These are phyloP conservation scores for Fusarium fracticaudum DNA, from an alignment of 2,329 filamentous ascomycete genomes.

Conservation along the genomic window DNA sequence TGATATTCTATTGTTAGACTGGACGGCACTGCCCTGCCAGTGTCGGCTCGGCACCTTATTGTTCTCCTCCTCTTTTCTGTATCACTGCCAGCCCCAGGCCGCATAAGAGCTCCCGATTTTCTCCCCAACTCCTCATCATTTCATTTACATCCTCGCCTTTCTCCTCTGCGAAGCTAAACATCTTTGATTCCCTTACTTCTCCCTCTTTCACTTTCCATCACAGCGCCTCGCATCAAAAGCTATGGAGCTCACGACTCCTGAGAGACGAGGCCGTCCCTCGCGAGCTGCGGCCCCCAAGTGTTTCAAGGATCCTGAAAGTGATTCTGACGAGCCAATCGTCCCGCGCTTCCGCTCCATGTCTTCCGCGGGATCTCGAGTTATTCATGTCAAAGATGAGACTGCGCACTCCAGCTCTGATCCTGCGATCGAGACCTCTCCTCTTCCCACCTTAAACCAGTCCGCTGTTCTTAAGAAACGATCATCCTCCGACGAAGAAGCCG, in stretches of 20 bases:
- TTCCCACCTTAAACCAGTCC: neutral
- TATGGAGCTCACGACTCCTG: neutral
- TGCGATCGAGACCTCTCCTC: neutral
- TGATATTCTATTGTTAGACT: neutral
- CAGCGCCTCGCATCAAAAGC: neutral
- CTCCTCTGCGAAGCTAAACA: neutral
- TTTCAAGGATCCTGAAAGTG: constrained; percentile 2
- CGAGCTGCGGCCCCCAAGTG: constrained; percentile 11
- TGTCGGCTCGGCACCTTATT: neutral
- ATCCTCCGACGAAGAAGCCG: neutral
- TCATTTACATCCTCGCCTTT: neutral
- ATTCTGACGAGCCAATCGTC: neutral
- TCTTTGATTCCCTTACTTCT: neutral
- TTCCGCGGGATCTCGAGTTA: too few relatives aligned
- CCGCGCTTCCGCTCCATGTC: neutral
- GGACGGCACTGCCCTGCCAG: neutral
- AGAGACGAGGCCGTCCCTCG: constrained; percentile 10
- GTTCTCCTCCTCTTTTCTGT: neutral
- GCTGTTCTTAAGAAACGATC: neutral
- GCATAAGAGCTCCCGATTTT: neutral
- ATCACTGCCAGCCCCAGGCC: neutral
- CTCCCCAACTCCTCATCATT: neutral
- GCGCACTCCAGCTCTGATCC: neutral
- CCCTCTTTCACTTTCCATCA: neutral
- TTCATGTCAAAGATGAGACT: neutral